Conservation (phyloP, 78 protist genomes). For the slime mould (Dictyostelium discoideum) region dicty_2.7 NC_007088.5:3156001-3156500, state of each 20-base stretch:
- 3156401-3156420: neutral
- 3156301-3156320: no score
- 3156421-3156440: neutral
- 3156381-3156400: neutral
- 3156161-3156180: no score
- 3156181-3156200: neutral
- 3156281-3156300: neutral
- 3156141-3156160: no score
- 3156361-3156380: neutral
- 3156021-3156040: neutral
- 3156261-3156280: neutral
- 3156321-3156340: no score
- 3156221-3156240: no score
- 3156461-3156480: neutral
- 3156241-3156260: no score
- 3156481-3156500: constrained; percentile 7
- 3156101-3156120: neutral
- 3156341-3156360: neutral
- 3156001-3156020: no score
- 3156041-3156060: neutral
- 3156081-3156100: neutral
- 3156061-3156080: neutral
- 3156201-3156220: neutral
- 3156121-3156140: neutral
- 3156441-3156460: neutral